A percentile compares a stretch with the other conserved stretches of the same genome.
These are phyloP conservation scores for Pythium plurisporium DNA, from an alignment of 352 stramenopile species.

Conservation along the genomic window DNA sequence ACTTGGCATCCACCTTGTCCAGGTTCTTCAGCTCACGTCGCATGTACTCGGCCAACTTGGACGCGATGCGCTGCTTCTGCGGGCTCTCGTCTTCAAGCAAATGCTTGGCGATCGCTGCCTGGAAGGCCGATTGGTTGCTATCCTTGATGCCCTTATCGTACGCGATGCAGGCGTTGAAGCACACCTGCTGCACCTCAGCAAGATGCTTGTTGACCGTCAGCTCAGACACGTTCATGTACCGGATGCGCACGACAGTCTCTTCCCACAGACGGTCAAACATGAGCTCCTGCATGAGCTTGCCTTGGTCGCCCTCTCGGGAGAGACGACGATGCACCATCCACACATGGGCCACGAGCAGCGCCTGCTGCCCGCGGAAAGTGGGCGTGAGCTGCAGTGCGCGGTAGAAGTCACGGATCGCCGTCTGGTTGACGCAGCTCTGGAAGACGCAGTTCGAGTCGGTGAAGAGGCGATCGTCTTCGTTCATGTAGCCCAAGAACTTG, in stretches of 20 bases:
- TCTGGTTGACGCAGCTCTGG: constrained; percentile 84
- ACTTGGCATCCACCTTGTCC: constrained; percentile 68
- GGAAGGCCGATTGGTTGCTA: constrained; percentile 35
- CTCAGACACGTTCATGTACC: constrained; percentile 90
- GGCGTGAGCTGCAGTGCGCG: constrained; percentile 51
- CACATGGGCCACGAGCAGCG: constrained; percentile 92
- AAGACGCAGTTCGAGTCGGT: constrained; percentile 70
- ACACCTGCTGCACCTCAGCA: constrained; percentile 93
- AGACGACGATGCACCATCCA: constrained; percentile 96
- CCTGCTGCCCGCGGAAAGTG: constrained; percentile 92
- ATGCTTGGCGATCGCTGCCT: constrained; percentile 65
- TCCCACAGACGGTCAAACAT: constrained; percentile 97
- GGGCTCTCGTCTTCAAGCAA: constrained; percentile 69
- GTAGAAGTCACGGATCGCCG: constrained; percentile 69
- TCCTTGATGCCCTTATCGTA: constrained; percentile 90
- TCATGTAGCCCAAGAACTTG: constrained; percentile 83
- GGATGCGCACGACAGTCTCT: constrained; percentile 92
- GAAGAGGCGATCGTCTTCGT: constrained; percentile 78
- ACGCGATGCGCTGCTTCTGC: constrained; percentile 50
- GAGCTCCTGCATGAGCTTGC: constrained; percentile 91
- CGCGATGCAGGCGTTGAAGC: constrained; percentile 92
- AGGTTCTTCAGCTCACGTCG: constrained; percentile 78
- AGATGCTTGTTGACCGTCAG: constrained; percentile 96
- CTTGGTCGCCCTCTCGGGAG: constrained; percentile 67
- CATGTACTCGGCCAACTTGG: constrained; percentile 63